Evolutionary conservation across 768 basidiomycete genomes (phyloP).

Genomic region (Leucosporidium scottii): DNA sequence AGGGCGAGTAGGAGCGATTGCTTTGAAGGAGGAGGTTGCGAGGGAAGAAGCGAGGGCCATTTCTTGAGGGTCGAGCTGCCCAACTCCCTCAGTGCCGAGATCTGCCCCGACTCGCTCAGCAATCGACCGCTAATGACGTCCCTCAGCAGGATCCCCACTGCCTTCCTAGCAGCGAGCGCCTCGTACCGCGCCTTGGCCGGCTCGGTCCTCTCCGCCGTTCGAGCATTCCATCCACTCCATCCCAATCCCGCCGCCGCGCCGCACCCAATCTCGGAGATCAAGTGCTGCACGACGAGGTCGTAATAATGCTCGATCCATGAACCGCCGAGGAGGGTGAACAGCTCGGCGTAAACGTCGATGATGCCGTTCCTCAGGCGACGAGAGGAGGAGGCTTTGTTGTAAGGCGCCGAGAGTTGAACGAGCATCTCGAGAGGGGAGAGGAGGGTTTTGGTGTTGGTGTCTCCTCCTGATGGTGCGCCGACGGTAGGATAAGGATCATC

Average conservation of each 20-base stretch:
- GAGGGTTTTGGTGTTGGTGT: conserved; percentile 60
- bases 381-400: conserved; percentile 64
- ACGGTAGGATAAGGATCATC: conserved; percentile 53
- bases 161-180: conserved; percentile 58
- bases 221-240: conserved; percentile 27
- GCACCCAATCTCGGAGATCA: conserved; percentile 44
- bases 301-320: conserved; percentile 78
- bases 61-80: conserved; percentile 73
- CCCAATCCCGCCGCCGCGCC: conserved; percentile 27
- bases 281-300: conserved; percentile 64
- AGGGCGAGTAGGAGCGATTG: conserved; percentile 65
- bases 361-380: conserved; percentile 74
- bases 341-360: conserved; percentile 75
- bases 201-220: conserved; percentile 39
- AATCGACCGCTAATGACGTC: conserved; percentile 82
- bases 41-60: conserved; percentile 90
- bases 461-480: conserved; percentile 45
- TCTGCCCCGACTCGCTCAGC: conserved; percentile 89
- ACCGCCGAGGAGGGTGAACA: conserved; percentile 67
- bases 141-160: conserved; percentile 68
- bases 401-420: conserved; percentile 63
- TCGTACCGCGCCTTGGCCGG: conserved; percentile 60
- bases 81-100: conserved; percentile 79
- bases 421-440: conserved; percentile 74
- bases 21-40: conserved; percentile 62